Evolutionary conservation across 768 basidiomycete species (phyloP).

Genomic region (Kwoniella europaea): DNA sequence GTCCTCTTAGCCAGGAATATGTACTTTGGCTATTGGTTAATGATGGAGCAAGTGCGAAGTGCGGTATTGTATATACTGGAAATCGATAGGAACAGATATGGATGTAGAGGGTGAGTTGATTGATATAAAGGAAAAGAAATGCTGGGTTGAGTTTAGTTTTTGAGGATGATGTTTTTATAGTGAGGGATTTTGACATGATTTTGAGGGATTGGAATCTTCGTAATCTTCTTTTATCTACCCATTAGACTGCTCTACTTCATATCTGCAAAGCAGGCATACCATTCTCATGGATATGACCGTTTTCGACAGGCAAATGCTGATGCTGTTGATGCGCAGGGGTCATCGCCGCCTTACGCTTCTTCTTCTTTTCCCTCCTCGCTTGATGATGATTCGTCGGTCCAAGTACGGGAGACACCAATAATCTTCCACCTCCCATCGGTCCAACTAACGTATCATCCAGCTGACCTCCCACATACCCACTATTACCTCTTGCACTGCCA

Average conservation of each 20-base stretch:
- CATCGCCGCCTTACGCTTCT: constrained; percentile 10
- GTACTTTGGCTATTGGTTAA: not conserved
- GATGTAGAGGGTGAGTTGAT: not conserved
- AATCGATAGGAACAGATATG: not conserved
- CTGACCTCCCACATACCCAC: constrained; percentile 4
- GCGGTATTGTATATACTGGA: not conserved
- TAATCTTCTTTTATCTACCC: no score
- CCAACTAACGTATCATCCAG: constrained; percentile 30
- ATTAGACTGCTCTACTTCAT: not conserved
- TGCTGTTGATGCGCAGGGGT: not conserved
- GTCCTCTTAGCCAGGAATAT: not conserved
- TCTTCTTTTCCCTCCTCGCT: constrained; percentile 10
- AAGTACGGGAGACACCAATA: constrained; percentile 23
- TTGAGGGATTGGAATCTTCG: not conserved
- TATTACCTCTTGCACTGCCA: not conserved
- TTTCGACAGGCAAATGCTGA: constrained; percentile 4
- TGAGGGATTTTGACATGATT: not conserved
- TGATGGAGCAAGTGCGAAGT: not conserved
- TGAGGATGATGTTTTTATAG: not conserved
- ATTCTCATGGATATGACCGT: no score
- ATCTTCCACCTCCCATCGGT: constrained; percentile 24
- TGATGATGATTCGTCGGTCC: constrained; percentile 10
- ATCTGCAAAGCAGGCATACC: constrained; percentile 14
- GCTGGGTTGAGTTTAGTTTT: not conserved
- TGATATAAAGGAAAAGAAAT: not conserved